Percentiles rank a stretch among this genome's conserved stretches.
These are phyloP conservation scores for Yamadazyma philogaea DNA, from an alignment of 805 yeast genomes.

Conservation along the genomic window DNA sequence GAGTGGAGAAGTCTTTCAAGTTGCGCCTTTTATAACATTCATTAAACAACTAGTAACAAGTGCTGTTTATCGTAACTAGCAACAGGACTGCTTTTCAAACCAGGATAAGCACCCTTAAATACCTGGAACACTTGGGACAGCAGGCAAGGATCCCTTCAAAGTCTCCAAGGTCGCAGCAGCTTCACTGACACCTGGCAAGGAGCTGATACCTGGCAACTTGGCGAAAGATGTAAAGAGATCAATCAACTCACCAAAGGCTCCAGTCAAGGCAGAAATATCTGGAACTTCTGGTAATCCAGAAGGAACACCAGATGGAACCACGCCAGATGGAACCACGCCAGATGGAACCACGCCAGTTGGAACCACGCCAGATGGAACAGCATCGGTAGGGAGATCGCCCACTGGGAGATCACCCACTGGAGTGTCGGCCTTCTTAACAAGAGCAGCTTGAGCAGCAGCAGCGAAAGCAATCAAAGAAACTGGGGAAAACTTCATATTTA, in stretches of 20 bases:
- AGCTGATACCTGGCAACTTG: constrained; percentile 13
- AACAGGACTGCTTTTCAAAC: neutral
- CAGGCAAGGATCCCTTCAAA: neutral
- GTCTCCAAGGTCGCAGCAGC: constrained; percentile 6
- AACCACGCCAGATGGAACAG: constrained; percentile 6
- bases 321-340: constrained; percentile 4
- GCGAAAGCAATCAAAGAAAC: constrained; percentile 11
- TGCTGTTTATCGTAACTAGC: neutral
- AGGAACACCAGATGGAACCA: constrained; percentile 3
- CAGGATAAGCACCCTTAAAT: neutral
- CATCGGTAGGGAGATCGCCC: constrained; percentile 3
- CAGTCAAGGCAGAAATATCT: constrained; percentile 1
- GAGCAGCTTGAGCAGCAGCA: constrained; percentile 14
- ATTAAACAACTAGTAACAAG: too few relatives aligned
- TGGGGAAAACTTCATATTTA: constrained; percentile 13
- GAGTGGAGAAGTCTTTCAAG: too few relatives aligned
- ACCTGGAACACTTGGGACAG: neutral
- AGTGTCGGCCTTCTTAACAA: constrained; percentile 12
- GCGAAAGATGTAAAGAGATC: constrained; percentile 7
- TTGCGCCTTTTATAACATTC: too few relatives aligned
- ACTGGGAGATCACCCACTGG: too few relatives aligned
- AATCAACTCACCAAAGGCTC: constrained; percentile 10
- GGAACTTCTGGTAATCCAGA: constrained; percentile 6
- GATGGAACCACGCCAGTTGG: constrained; percentile 11
- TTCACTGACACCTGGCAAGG: constrained; percentile 11